Evolutionary conservation across 495 filamentous ascomycete genomes (phyloP), one percentile per base, ranked within the genome.

Genomic region (Cladorrhinum samala): DNA sequence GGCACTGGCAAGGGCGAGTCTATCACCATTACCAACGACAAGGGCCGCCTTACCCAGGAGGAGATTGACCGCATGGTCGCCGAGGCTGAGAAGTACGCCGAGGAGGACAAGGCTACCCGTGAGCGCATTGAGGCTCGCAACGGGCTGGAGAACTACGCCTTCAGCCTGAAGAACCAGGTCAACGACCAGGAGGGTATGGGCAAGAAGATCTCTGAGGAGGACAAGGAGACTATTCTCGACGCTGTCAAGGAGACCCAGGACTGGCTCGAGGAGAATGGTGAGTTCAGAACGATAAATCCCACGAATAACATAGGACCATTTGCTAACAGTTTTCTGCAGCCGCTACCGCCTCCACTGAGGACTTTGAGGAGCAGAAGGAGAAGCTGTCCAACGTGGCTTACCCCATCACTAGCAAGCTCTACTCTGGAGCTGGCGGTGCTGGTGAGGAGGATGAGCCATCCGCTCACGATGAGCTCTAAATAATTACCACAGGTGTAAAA

Each of bases 361-460:
- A 97, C 77, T 96, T 96, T 62, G 89, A 95, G 70, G 93, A 99
- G 83, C 91, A 97, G 78, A 95, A 92, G 81, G 92, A 99, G 86
- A 95, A 96, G 79, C 83, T 99, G 58, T 92, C 87, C 63, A 84
- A 85, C 72, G 88, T 96, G 51, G 93, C 93, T 19, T 96, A 97
- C 77, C 93, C 93, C 30, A 99, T 99, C 76, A 99, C 93, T 64
- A 92, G 87, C 78, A 99, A 99, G 82, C 76, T 95, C 48, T 95
- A 98, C 76, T 77, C 83, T 66, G 82, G 81, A 61, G 82, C 77
- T 57, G 81, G 81, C 30, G 80, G 76, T 17, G 78, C 70, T 43
- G 79, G 70, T 46, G 87, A 83, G 37, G 83, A 83, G 53, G 90
- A 94, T 55, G 89, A 95, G 76, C 81, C 85, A 43, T 67, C 67